Conservation (phyloP, 352 stramenopile species). For the Peronospora belbahrii region DNA sequence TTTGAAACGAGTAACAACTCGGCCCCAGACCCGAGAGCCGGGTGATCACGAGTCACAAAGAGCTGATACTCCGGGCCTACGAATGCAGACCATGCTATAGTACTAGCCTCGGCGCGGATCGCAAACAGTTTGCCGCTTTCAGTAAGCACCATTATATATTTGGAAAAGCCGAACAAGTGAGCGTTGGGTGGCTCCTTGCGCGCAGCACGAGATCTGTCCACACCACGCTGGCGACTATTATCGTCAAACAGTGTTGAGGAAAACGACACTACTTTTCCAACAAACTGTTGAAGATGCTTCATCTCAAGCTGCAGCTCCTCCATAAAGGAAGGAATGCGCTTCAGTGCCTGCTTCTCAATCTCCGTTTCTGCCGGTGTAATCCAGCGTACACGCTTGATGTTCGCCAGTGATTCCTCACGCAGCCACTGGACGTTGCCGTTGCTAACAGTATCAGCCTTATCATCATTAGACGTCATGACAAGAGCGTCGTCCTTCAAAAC, state of each 20-base stretch:
- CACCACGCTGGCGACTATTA: slow-evolving; percentile 21
- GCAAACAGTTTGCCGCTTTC: slow-evolving; percentile 76
- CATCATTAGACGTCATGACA: slow-evolving; percentile 62
- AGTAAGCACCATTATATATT: slow-evolving; percentile 70
- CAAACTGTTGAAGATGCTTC: slow-evolving; percentile 43
- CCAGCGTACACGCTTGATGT: slow-evolving; percentile 71
- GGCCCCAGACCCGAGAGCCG: slow-evolving; percentile 55
- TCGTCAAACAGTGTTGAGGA: slow-evolving; percentile 46
- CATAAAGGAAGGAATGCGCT: slow-evolving; percentile 59
- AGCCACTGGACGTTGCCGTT: slow-evolving; percentile 50
- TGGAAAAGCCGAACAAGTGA: slow-evolving; percentile 79
- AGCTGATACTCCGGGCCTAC: slow-evolving; percentile 64
- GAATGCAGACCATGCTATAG: slow-evolving; percentile 61
- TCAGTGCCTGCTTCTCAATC: slow-evolving; percentile 67
- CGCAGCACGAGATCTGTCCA: slow-evolving; percentile 24
- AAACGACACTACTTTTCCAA: slow-evolving; percentile 37
- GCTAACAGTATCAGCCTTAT: slow-evolving; percentile 16
- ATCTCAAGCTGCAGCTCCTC: slow-evolving; percentile 63
- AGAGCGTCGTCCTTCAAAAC: slow-evolving; percentile 67
- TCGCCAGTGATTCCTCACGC: slow-evolving; percentile 71
- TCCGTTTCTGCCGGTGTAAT: slow-evolving; percentile 70
- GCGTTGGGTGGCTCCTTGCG: slow-evolving; percentile 56
- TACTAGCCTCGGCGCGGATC: slow-evolving; percentile 66
- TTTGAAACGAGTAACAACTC: slow-evolving; percentile 67
- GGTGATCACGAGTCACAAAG: slow-evolving; percentile 72